These are phyloP conservation scores for Arthroderma sp. DNA, from an alignment of 2,329 filamentous ascomycete genomes.

Conservation along the genomic window DNA sequence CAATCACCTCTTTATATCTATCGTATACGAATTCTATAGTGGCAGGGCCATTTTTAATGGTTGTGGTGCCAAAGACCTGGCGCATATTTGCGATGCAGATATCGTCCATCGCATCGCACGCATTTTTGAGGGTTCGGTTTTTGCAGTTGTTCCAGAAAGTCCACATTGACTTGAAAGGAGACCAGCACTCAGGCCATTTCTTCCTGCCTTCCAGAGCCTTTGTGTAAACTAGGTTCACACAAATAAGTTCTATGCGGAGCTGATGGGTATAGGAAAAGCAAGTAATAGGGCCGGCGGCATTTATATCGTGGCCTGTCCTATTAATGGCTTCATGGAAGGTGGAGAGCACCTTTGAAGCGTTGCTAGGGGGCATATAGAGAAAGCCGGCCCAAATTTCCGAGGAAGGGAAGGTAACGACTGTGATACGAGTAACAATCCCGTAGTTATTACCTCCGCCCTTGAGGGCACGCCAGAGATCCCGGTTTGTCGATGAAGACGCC, in stretches of 20 bases:
- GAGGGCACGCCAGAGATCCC: constrained; percentile 21
- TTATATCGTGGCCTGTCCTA: constrained; percentile 12
- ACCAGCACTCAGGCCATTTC: constrained; percentile 25
- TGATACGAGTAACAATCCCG: constrained; percentile 34
- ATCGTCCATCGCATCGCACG: constrained; percentile 24
- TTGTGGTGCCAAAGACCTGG: constrained; percentile 26
- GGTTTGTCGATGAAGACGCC: constrained; percentile 19
- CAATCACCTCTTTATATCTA: constrained; percentile 21
- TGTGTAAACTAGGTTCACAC: not conserved
- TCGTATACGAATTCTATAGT: constrained; percentile 21
- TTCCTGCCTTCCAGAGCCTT: constrained; percentile 11
- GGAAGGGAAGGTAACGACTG: constrained; percentile 22
- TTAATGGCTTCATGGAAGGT: constrained; percentile 17
- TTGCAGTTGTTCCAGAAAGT: constrained; percentile 27
- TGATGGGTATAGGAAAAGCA: constrained; percentile 16
- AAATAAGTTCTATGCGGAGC: not conserved
- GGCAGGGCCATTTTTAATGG: constrained; percentile 24
- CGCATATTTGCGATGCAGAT: constrained; percentile 22
- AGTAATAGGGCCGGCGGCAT: constrained; percentile 19
- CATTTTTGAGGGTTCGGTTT: constrained; percentile 21
- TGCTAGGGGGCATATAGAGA: constrained; percentile 18
- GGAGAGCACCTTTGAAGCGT: constrained; percentile 17
- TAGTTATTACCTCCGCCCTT: constrained; percentile 37
- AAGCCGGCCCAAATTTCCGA: constrained; percentile 20
- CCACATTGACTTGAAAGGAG: constrained; percentile 22